Evolutionary conservation across 2,329 filamentous ascomycete species (phyloP).

Genomic region (Aspergillus texensis): DNA sequence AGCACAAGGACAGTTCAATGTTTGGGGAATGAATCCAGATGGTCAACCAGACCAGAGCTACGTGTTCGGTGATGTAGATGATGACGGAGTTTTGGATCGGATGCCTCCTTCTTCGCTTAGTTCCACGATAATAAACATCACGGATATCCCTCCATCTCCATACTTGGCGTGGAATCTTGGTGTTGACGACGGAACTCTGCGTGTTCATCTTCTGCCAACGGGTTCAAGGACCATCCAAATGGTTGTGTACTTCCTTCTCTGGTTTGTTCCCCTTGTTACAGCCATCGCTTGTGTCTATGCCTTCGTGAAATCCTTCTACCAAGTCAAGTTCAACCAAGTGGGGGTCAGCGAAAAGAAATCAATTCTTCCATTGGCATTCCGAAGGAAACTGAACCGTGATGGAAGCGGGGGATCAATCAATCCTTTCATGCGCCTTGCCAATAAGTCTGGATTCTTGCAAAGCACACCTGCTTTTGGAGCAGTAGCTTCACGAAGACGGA

Average conservation of each 20-base stretch:
- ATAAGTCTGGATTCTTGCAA: slow-evolving; percentile 41
- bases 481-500: slow-evolving; percentile 47
- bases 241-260: slow-evolving; percentile 57
- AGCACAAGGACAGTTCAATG: slow-evolving; percentile 62
- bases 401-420: slow-evolving; percentile 34
- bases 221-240: slow-evolving; percentile 60
- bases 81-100: slow-evolving; percentile 63
- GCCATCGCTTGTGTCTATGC: slow-evolving; percentile 55
- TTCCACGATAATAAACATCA: slow-evolving; percentile 62
- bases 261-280: slow-evolving; percentile 55
- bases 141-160: slow-evolving; percentile 56
- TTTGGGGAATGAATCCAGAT: slow-evolving; percentile 68
- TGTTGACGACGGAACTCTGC: slow-evolving; percentile 57
- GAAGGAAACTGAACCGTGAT: slow-evolving; percentile 38
- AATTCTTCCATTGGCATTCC: slow-evolving; percentile 40
- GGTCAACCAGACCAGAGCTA: slow-evolving; percentile 62
- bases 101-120: slow-evolving; percentile 62
- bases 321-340: slow-evolving; percentile 64
- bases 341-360: slow-evolving; percentile 56
- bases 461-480: slow-evolving; percentile 37
- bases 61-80: slow-evolving; percentile 64
- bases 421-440: slow-evolving; percentile 37
- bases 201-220: slow-evolving; percentile 55
- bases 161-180: slow-evolving; percentile 59
- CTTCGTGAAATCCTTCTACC: slow-evolving; percentile 65